Percentiles rank a stretch among this genome's conserved stretches.
phyloP scores from a whole-genome alignment of 1,139 yeast species.

The Magnusiomyces tetraspermus region DNA sequence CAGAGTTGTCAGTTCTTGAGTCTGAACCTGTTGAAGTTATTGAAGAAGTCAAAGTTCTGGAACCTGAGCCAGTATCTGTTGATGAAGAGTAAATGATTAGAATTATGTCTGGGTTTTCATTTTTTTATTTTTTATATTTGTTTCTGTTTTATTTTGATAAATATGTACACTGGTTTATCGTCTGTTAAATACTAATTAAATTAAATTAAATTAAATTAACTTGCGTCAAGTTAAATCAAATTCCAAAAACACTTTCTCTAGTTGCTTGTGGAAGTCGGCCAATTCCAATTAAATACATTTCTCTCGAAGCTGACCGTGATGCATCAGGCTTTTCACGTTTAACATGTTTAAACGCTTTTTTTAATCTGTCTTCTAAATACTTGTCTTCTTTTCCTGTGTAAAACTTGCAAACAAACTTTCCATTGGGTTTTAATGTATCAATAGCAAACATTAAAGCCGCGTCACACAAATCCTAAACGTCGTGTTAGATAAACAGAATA shows the following conservation, averaged over 20 bases:
- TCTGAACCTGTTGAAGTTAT: too few species aligned
- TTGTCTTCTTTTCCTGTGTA: slow-evolving; percentile 61
- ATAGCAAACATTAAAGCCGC: slow-evolving; percentile 75
- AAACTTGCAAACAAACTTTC: slow-evolving; percentile 65
- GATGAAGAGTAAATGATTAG: too few species aligned
- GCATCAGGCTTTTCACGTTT: slow-evolving; percentile 51
- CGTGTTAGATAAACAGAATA: background rate
- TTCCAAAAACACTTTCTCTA: slow-evolving; percentile 39
- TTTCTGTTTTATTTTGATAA: too few species aligned
- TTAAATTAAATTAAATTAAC: too few species aligned
- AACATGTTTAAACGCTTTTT: slow-evolving; percentile 51
- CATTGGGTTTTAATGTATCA: slow-evolving; percentile 57
- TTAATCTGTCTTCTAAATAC: slow-evolving; percentile 47
- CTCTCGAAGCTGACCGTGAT: slow-evolving; percentile 53
- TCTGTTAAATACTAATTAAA: too few species aligned
- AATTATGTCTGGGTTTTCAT: too few species aligned
- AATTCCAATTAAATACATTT: slow-evolving; percentile 61
- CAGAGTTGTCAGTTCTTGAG: slow-evolving; percentile 10
- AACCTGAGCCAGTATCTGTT: too few species aligned
- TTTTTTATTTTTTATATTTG: too few species aligned
- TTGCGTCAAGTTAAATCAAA: too few species aligned
- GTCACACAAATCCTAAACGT: slow-evolving; percentile 71
- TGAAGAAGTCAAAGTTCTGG: too few species aligned
- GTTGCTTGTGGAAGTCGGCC: slow-evolving; percentile 42
- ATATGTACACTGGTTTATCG: too few species aligned